Conservation (phyloP, 1,284 basidiomycete species). For the Boletus mariae region DNA sequence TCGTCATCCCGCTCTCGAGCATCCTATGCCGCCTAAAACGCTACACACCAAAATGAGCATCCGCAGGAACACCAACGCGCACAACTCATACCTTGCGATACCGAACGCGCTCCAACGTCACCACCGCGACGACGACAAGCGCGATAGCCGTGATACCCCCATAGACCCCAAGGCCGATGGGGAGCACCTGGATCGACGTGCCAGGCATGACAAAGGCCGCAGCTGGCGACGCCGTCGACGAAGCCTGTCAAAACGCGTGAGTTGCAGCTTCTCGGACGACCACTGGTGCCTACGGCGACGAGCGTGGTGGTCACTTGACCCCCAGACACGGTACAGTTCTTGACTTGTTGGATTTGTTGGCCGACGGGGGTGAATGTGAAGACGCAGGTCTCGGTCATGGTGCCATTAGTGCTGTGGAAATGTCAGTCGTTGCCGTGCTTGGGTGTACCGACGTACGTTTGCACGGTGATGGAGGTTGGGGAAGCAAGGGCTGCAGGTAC, state of each 20-base stretch:
- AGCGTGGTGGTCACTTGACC: constrained; percentile 8
- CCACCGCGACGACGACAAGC: constrained; percentile 72
- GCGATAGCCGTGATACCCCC: constrained; percentile 78
- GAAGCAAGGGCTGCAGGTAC: constrained; percentile 21
- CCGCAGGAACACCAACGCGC: neutral
- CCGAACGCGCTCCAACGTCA: constrained; percentile 79
- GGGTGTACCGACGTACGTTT: constrained; percentile 25
- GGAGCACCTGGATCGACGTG: constrained; percentile 67
- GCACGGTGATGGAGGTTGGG: constrained; percentile 27
- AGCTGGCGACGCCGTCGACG: constrained; percentile 39
- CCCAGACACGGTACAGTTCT: constrained; percentile 48
- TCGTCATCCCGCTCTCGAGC: constrained; percentile 52
- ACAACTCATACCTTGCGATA: constrained; percentile 65
- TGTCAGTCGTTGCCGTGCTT: neutral
- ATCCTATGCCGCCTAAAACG: constrained; percentile 72
- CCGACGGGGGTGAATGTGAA: constrained; percentile 62
- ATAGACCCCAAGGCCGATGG: constrained; percentile 77
- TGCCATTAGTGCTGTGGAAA: constrained; percentile 38
- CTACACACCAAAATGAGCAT: constrained; percentile 35
- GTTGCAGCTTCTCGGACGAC: neutral
- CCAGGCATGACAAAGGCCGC: constrained; percentile 65
- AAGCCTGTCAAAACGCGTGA: constrained; percentile 2
- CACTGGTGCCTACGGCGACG: constrained; percentile 2
- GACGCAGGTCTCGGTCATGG: constrained; percentile 59
- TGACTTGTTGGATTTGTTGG: constrained; percentile 53